Evolutionary conservation across 2,329 filamentous ascomycete species (phyloP).

Genomic region (Chrysoporthe puriensis): DNA sequence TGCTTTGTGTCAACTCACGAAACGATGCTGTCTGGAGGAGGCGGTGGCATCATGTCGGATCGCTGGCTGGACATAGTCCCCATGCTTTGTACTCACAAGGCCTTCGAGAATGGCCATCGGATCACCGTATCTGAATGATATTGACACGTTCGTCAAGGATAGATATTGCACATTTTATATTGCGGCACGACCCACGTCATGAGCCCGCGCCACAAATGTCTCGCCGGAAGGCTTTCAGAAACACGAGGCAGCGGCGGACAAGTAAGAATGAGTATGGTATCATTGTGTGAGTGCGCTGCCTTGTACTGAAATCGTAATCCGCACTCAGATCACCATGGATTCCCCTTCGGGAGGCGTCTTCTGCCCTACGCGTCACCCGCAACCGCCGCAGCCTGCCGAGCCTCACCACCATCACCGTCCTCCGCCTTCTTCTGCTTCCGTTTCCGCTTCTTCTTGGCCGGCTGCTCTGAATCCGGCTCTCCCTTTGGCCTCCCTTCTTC

Average conservation of each 20-base stretch:
- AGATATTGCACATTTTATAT: neutral
- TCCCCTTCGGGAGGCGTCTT: neutral
- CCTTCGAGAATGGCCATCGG: neutral
- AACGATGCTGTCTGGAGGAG: neutral
- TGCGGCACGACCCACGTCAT: neutral
- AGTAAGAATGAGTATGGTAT: slow-evolving; percentile 9
- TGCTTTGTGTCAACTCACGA: neutral
- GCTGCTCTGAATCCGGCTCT: slow-evolving; percentile 32
- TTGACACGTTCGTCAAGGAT: neutral
- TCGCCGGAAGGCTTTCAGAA: neutral
- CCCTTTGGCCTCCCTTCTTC: slow-evolving; percentile 27
- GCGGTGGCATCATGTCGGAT: neutral
- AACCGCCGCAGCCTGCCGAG: slow-evolving; percentile 13
- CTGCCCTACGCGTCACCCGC: slow-evolving; percentile 13
- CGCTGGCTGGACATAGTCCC: neutral
- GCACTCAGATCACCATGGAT: neutral
- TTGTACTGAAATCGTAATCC: neutral
- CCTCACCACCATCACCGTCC: slow-evolving; percentile 25
- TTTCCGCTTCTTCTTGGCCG: slow-evolving; percentile 43
- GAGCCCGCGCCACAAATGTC: neutral
- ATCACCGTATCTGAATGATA: neutral
- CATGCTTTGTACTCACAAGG: neutral
- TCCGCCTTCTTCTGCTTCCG: slow-evolving; percentile 39
- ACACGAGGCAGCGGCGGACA: too few relatives aligned
- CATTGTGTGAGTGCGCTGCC: slow-evolving; percentile 3